Evolutionary conservation across 2,329 filamentous ascomycete genomes (phyloP), one percentile per base, ranked within the genome.

Genomic region (Sporothrix luriei): DNA sequence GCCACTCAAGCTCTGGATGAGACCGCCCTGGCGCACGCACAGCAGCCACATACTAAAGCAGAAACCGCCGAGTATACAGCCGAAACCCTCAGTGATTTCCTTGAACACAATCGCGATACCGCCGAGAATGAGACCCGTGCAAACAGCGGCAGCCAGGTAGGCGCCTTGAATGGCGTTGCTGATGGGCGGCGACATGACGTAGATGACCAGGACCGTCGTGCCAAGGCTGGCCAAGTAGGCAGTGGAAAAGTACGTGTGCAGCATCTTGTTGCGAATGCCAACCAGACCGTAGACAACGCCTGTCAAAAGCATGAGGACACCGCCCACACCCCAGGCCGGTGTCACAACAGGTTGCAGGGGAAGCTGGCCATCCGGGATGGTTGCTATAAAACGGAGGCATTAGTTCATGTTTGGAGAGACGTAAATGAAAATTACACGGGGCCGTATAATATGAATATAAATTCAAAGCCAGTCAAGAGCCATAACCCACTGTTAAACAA

Each of bases 41-140:
- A 97, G 83, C 66, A 98, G 83, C 94, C 94, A 98, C 93, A 97
- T 97, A 76, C 89, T 88, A 9, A 95, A 77, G 73, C 89, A 93
- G 78, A 95, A 97, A 0, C 93, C 93, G 33, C 93, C 93, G 0
- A 97, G 82, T n/a, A 94, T 82, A 76, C 92, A 97, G 2, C 91
- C 92, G n/a, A 97, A 81, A 7, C 86, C 84, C 69, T 93, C 90
- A 0, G 92, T 93, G 57, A 97, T 83, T 75, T 97, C 93, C 69
- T 88, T 87, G 80, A 97, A 97, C 13, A 97, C 83, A 10, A 93
- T 84, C 0, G 93, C 87, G 3, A 90, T 81, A 14, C 84, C 91
- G 19, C 94, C 94, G 24, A 97, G 85, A 26, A 93, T 83, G 6
- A 88, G 77, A 1, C 93, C 93, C 0, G 93, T 90, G 72, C 93